Evolutionary conservation across 139 green algal genomes (phyloP), one percentile per base, ranked within the genome.

Genomic region (Chlamydomonas sp.): DNA sequence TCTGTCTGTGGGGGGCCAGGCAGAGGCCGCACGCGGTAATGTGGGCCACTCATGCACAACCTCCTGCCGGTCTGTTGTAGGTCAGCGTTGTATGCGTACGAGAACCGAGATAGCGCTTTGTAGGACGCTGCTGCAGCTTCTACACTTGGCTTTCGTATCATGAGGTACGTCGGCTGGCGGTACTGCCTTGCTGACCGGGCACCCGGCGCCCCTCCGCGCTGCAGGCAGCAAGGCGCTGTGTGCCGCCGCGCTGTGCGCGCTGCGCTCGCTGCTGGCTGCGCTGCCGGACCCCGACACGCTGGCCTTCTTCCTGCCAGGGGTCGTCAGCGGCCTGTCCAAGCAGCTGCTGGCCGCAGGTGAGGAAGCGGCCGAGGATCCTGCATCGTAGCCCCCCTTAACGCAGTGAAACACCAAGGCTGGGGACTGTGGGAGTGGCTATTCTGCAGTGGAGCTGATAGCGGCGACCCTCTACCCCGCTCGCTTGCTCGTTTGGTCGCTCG

Each of bases 251-350:
- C 81, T 97, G 59, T n/a, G 69, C 0, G 83, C 71, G 0, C 75
- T 97, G 80, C 79, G 88, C 61, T 9, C 17, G 17, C 88, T 96
- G 7, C 18, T 96, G 0, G 20, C 8, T 2, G 88, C 78, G 5
- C 85, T 92, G 67, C 75, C 18, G 4, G 79, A 90, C 64, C 87
- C 87, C 0, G 83, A 92, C n/a, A 80, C 82, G 3, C 82, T 96
- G 57, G 88, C 89, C 7, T 96, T 96, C 78, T 94, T 97, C 80
- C 86, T 98, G 80, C 95, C 95, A 14, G 95, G 95, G 16, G 17
- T 97, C 0, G 89, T 89, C 0, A 92, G 84, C 4, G 91, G 95
- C 0, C 87, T 98, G 3, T 80, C 81, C 67, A 94, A 93, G 71
- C 91, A 93, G 61, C 85, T 97, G 59, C 10, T 20, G 6, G 63